A percentile compares a stretch with the other conserved stretches of the same genome.
Evolutionary conservation across 768 basidiomycete genomes (phyloP).

Genomic region (Tricholoma furcatifolium): DNA sequence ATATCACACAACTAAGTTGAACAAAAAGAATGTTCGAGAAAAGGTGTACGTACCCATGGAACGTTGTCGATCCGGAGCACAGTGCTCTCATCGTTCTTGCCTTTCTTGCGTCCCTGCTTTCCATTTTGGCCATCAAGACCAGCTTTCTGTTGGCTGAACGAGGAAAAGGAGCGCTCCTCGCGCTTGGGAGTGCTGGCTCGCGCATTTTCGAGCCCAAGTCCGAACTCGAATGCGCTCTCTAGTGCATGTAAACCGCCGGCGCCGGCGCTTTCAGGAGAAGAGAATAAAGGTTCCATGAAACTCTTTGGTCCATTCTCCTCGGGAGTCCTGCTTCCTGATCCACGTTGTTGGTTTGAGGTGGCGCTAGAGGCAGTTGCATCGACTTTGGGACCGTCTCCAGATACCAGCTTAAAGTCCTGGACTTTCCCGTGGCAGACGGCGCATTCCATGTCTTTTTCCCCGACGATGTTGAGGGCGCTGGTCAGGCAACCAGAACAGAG

Average conservation of each 20-base stretch:
- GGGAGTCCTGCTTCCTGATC: slow-evolving; percentile 17
- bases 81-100: slow-evolving; percentile 39
- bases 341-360: not conserved
- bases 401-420: slow-evolving; percentile 60
- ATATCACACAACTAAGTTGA: not conserved
- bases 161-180: slow-evolving; percentile 20
- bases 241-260: slow-evolving; percentile 23
- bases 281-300: slow-evolving; percentile 34
- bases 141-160: not conserved
- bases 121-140: slow-evolving; percentile 9
- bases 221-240: slow-evolving; percentile 43
- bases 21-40: not conserved
- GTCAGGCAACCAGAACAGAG: slow-evolving; percentile 82
- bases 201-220: slow-evolving; percentile 30
- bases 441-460: slow-evolving; percentile 86
- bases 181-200: slow-evolving; percentile 45
- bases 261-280: slow-evolving; percentile 28
- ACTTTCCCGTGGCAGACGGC: slow-evolving; percentile 75
- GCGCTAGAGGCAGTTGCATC: not conserved
- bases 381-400: slow-evolving; percentile 10
- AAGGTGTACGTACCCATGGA: slow-evolving; percentile 63
- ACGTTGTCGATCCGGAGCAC: slow-evolving; percentile 87
- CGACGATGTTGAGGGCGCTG: slow-evolving; percentile 84
- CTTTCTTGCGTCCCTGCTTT: slow-evolving; percentile 6
- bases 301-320: slow-evolving; percentile 16